Evolutionary conservation across 2,329 filamentous ascomycete genomes (phyloP).

Genomic region (Arthrinium phaeospermum): DNA sequence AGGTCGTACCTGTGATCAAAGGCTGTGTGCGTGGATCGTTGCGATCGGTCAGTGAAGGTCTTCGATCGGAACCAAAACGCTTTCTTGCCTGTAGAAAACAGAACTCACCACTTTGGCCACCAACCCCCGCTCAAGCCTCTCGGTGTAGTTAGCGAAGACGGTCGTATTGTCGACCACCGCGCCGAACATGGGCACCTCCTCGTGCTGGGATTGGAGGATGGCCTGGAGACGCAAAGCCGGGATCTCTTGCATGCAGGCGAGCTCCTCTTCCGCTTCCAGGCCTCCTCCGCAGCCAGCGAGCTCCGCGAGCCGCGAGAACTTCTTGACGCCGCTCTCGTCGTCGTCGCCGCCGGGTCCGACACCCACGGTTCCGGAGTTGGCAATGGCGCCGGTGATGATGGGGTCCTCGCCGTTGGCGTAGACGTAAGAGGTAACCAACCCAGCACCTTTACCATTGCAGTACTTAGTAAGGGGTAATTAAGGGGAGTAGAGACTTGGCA

Average conservation of each 20-base stretch:
- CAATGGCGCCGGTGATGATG: slow-evolving; percentile 44
- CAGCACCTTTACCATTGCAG: neutral
- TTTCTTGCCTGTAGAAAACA: too few species aligned
- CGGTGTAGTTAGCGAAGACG: slow-evolving; percentile 24
- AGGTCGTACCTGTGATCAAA: slow-evolving; percentile 33
- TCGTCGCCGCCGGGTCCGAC: slow-evolving; percentile 34
- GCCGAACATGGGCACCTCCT: slow-evolving; percentile 21
- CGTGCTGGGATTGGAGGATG: slow-evolving; percentile 22
- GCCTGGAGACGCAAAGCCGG: slow-evolving; percentile 25
- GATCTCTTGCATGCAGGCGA: slow-evolving; percentile 34
- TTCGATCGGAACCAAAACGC: too few species aligned
- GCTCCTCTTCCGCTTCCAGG: slow-evolving; percentile 28
- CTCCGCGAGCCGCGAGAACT: slow-evolving; percentile 33
- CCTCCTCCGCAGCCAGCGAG: slow-evolving; percentile 31
- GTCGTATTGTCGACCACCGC: slow-evolving; percentile 24
- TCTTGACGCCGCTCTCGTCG: slow-evolving; percentile 28
- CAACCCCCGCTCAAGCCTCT: slow-evolving; percentile 22
- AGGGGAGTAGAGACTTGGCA: neutral
- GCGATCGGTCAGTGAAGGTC: neutral
- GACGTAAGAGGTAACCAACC: slow-evolving; percentile 10
- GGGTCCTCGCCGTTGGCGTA: slow-evolving; percentile 31
- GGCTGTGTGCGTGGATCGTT: slow-evolving; percentile 25
- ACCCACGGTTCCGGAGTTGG: slow-evolving; percentile 22
- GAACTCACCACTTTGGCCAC: slow-evolving; percentile 27
- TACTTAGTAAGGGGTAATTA: neutral